Percentiles rank a stretch among this genome's conserved stretches.
These are phyloP conservation scores for Ceratocystiopsis minuta DNA, from an alignment of 2,329 filamentous ascomycete species.

Conservation along the genomic window DNA sequence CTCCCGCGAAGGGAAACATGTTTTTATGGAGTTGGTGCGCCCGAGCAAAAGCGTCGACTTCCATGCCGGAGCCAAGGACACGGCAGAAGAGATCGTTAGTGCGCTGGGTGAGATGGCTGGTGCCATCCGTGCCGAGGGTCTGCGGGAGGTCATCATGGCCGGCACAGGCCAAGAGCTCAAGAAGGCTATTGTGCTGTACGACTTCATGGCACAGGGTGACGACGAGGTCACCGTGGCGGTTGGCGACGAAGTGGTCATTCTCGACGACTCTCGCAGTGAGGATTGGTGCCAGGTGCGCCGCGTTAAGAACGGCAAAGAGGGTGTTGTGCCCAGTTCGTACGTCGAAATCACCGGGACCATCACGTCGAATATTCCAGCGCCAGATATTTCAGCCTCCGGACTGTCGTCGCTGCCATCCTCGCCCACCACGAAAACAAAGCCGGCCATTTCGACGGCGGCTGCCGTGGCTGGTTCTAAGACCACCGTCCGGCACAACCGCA, in stretches of 20 bases:
- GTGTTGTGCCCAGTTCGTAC: conserved; percentile 92
- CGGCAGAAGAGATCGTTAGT: conserved; percentile 79
- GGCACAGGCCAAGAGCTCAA: conserved; percentile 52
- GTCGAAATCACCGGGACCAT: conserved; percentile 67
- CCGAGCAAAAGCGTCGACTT: conserved; percentile 94
- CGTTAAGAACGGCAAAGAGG: conserved; percentile 81
- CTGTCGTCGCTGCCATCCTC: conserved; percentile 2
- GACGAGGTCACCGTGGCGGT: conserved; percentile 86
- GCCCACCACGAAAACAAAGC: conserved; percentile 12
- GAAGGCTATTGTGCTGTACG: conserved; percentile 76
- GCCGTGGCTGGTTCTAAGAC: conserved; percentile 39
- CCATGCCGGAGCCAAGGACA: conserved; percentile 93
- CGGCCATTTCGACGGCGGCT: conserved; percentile 26
- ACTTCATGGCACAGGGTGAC: conserved; percentile 91
- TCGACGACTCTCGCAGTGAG: conserved; percentile 83
- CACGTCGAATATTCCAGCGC: conserved; percentile 17
- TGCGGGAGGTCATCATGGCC: conserved; percentile 74
- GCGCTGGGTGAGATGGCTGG: conserved; percentile 80
- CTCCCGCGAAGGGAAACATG: conserved; percentile 92
- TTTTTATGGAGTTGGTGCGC: conserved; percentile 81
- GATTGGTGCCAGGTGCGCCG: conserved; percentile 97
- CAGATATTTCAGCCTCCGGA: conserved; percentile 28
- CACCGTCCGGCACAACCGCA: conserved; percentile 55
- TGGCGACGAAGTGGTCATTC: conserved; percentile 76
- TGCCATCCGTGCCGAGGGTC: conserved; percentile 61